phyloP scores from a whole-genome alignment of 305 asterid genomes.

The Coffea humblotiana region DNA sequence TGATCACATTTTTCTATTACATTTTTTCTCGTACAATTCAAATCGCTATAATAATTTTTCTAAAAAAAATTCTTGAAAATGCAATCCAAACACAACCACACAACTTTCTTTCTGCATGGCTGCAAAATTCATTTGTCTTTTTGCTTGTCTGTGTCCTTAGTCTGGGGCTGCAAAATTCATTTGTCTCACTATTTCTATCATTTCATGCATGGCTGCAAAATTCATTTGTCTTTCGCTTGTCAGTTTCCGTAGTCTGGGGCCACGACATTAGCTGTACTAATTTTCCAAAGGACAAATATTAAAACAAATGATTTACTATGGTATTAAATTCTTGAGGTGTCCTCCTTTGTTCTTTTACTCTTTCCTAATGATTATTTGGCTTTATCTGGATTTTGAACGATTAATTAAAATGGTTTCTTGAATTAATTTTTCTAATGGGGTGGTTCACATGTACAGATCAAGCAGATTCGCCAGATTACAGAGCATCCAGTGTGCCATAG shows the following conservation, averaged over 20 bases:
- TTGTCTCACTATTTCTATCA: neutral
- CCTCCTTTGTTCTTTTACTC: too few relatives aligned
- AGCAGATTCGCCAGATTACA: slow-evolving; percentile 52
- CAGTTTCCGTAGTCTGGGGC: neutral
- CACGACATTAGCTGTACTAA: neutral
- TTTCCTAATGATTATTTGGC: neutral
- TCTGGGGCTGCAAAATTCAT: too few relatives aligned
- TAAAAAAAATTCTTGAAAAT: too few relatives aligned
- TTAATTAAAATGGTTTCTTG: neutral
- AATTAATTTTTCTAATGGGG: neutral
- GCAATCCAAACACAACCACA: too few relatives aligned
- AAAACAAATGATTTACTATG: neutral
- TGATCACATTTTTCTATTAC: too few relatives aligned
- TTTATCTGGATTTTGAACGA: neutral
- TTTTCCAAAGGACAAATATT: too few relatives aligned
- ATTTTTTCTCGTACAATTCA: too few relatives aligned
- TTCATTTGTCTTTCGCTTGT: neutral
- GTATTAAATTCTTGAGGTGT: too few relatives aligned
- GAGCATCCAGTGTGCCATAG: slow-evolving; percentile 43
- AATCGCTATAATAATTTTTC: too few relatives aligned
- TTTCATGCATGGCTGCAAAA: slow-evolving; percentile 13
- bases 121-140: too few relatives aligned
- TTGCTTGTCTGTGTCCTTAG: too few relatives aligned
- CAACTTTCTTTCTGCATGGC: too few relatives aligned
- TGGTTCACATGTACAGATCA: slow-evolving; percentile 36